Base-by-base conservation (phyloP, 208 protist genomes). In the Trypanosoma avium region DNA sequence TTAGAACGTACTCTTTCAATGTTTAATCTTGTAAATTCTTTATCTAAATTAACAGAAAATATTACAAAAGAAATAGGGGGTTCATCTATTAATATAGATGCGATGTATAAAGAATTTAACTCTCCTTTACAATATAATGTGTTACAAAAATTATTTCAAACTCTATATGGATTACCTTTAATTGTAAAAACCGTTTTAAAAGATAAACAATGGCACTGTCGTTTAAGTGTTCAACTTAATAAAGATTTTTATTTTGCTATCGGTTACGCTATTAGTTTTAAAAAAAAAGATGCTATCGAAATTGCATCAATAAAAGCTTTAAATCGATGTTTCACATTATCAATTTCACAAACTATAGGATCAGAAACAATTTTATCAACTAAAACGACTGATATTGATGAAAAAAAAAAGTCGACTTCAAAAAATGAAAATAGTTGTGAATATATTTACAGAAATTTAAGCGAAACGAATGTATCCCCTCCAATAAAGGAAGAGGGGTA, bases 281-380 rank as follows among this genome's bases (percentile, higher is more conserved):
- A 75, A 2, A 88, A 94, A 62, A 84, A 79, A 30, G 73, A 82
- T 0, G 83, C 88, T 0, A 26, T 81, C 10, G 78, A 86, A 27
- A 67, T 46, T 4, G 81, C 79, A 3, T 69, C 77, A 1, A 22
- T 48, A 26, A 43, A 5, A 9, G 80, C 68, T 10, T 21, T 71
- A 12, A 8, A 61, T 19, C 57, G 36, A 26, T 71, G 59, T 27
- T 77, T 71, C 50, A 19, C 30, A 42, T 6, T 30, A 21, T 15
- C 4, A 5, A 38, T 53, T n/a, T 13, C 36, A 55, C 21, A n/a
- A 42, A 22, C 24, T 0, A n/a, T 17, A 19, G 43, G 26, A 24
- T 46, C 55, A 49, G 46, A 13, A 33, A 3, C 21, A 61, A 58
- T 17, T n/a, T 5, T 19, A 32, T 38, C 50, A 42, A 42, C 27